phyloP scores from a whole-genome alignment of 2,329 filamentous ascomycete genomes.

The Colletotrichum endophyticum region DNA sequence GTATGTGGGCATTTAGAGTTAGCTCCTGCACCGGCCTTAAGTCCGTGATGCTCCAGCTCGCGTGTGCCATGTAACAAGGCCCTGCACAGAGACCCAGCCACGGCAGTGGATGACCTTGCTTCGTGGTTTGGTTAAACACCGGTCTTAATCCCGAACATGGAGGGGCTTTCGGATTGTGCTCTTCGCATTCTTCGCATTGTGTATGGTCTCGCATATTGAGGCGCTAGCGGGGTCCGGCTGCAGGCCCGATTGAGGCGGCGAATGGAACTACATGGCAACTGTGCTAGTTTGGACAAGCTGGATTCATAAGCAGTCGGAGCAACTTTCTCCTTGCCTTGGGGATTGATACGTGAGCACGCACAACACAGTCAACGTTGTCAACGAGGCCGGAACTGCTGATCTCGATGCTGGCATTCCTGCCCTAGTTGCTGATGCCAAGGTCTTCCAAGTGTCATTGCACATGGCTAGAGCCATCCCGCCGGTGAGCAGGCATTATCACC shows the following conservation, averaged over 20 bases:
- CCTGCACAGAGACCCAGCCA: not conserved
- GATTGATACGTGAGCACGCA: not conserved
- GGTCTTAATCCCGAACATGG: not conserved
- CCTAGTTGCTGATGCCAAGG: not conserved
- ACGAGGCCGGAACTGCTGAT: not conserved
- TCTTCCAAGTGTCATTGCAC: not conserved
- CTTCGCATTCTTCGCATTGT: not conserved
- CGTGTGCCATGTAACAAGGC: not conserved
- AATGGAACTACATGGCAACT: not conserved
- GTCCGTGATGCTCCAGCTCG: not conserved
- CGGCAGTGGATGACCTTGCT: not conserved
- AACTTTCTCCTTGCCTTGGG: not conserved
- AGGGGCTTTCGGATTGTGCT: not conserved
- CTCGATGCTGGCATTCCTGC: not conserved
- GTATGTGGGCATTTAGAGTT: slow-evolving; percentile 4
- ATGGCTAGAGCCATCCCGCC: not conserved
- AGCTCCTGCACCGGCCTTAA: not conserved
- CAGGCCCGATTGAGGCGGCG: not conserved
- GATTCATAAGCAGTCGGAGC: not conserved
- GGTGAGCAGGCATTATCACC: not conserved
- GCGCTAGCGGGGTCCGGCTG: not conserved
- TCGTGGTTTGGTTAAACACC: not conserved
- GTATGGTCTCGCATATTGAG: not conserved
- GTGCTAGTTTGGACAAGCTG: not conserved
- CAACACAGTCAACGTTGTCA: not conserved